Conservation (phyloP, 495 filamentous ascomycete genomes). For the Aspergillus biplanus region DNA sequence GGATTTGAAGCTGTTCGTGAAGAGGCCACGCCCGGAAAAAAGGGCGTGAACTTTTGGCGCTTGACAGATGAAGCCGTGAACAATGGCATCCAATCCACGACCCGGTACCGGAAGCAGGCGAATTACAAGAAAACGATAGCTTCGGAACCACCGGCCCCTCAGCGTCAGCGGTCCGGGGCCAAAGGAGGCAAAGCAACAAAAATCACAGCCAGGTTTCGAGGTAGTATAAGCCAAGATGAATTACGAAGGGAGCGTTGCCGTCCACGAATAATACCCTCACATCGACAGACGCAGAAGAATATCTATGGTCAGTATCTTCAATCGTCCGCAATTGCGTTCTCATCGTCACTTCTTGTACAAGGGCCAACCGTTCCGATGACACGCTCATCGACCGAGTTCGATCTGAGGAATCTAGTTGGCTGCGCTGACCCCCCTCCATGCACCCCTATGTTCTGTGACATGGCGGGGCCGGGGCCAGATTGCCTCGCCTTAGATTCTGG, state of each 20-base stretch:
- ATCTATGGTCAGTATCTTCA: constrained; percentile 26
- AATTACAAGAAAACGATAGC: constrained; percentile 49
- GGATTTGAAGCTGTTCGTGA: constrained; percentile 65
- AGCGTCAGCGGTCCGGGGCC: constrained; percentile 58
- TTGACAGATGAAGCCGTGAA: constrained; percentile 63
- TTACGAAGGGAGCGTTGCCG: constrained; percentile 27
- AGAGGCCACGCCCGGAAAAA: constrained; percentile 55
- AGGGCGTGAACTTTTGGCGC: constrained; percentile 65
- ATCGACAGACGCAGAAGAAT: constrained; percentile 19
- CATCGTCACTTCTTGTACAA: constrained; percentile 22
- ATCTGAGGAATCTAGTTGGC: constrained; percentile 31
- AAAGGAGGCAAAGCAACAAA: constrained; percentile 59
- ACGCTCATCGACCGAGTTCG: constrained; percentile 27
- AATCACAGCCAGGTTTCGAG: constrained; percentile 33
- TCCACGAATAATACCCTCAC: constrained; percentile 22
- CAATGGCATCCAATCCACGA: constrained; percentile 73
- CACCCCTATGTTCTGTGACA: constrained; percentile 31
- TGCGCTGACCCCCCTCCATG: constrained; percentile 32
- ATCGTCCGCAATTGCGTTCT: constrained; percentile 12
- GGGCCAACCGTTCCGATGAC: constrained; percentile 23
- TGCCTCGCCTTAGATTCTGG: constrained; percentile 27
- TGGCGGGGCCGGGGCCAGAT: constrained; percentile 26
- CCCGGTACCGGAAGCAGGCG: constrained; percentile 65
- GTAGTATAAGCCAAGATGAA: constrained; percentile 26
- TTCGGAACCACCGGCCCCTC: constrained; percentile 46